phyloP scores from a whole-genome alignment of 2,329 filamentous ascomycete genomes.

The Paradendryphiella salina region DNA sequence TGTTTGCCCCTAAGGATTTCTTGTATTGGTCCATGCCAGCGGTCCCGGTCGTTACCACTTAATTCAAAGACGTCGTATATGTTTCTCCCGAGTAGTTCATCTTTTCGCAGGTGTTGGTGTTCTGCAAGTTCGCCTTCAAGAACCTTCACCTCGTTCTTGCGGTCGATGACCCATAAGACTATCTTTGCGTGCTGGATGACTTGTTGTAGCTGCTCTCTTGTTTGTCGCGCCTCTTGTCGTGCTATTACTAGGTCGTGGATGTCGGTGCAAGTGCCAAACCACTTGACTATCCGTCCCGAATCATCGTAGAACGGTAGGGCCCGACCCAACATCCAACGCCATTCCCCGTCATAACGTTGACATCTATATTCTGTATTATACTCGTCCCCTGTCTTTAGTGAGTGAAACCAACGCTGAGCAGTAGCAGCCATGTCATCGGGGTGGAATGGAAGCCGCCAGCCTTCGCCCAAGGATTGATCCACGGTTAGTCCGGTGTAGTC shows the following conservation, averaged over 20 bases:
- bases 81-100: constrained; percentile 58
- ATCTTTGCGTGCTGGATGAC: constrained; percentile 76
- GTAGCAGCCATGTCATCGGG: constrained; percentile 68
- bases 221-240: constrained; percentile 66
- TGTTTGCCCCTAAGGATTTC: constrained; percentile 65
- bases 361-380: constrained; percentile 74
- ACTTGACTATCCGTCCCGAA: constrained; percentile 71
- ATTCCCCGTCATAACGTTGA: constrained; percentile 66
- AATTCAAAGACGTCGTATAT: constrained; percentile 65
- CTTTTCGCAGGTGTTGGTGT: constrained; percentile 17
- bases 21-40: constrained; percentile 62
- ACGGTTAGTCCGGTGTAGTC: constrained; percentile 70
- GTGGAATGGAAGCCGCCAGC: constrained; percentile 69
- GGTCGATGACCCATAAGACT: constrained; percentile 73
- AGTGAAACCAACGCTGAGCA: constrained; percentile 62
- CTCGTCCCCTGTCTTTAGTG: constrained; percentile 64
- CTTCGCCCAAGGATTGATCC: constrained; percentile 64
- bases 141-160: constrained; percentile 64
- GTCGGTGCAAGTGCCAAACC: constrained; percentile 81
- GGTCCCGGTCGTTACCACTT: constrained; percentile 37
- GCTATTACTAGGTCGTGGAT: constrained; percentile 74
- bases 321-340: constrained; percentile 77
- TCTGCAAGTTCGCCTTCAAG: constrained; percentile 69
- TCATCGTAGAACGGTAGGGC: constrained; percentile 70
- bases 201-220: constrained; percentile 69